Percentiles rank a stretch among this genome's conserved stretches.
Conservation (phyloP, 163 green algal genomes). For the Scenedesmus sp. region DNA sequence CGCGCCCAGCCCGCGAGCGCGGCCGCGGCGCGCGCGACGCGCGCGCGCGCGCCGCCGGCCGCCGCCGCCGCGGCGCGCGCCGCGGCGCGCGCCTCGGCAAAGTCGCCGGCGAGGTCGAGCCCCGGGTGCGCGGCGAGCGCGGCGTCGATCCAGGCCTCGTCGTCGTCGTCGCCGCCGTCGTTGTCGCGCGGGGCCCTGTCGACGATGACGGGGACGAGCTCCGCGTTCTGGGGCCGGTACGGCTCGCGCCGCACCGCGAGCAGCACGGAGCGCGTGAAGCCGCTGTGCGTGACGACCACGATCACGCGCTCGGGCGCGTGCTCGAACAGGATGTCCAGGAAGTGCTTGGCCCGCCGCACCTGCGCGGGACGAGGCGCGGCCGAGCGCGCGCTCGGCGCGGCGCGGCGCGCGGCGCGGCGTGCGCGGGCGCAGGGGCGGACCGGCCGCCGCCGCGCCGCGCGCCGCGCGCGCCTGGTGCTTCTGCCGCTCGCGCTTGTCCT, state of each 20-base stretch:
- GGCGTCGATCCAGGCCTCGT: not conserved
- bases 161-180: not conserved
- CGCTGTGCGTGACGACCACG: constrained; percentile 65
- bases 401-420: too few relatives aligned
- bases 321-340: constrained; percentile 63
- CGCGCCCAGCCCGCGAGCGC: too few relatives aligned
- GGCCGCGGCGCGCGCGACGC: too few relatives aligned
- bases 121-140: not conserved
- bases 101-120: too few relatives aligned
- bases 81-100: too few relatives aligned
- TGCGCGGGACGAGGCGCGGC: too few relatives aligned
- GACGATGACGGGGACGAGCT: constrained; percentile 55
- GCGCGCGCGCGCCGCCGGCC: too few relatives aligned
- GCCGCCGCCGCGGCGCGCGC: too few relatives aligned
- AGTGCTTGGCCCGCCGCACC: constrained; percentile 57
- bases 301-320: constrained; percentile 54
- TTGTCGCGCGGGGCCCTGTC: not conserved
- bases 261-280: constrained; percentile 65
- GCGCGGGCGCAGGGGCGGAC: not conserved
- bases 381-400: too few relatives aligned
- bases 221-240: constrained; percentile 68
- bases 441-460: not conserved
- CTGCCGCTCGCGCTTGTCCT: constrained; percentile 57
- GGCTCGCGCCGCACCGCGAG: constrained; percentile 67
- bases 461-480: constrained; percentile 55